Conservation (phyloP, 257 asterid genomes). For the Solanum dulcamara region DNA sequence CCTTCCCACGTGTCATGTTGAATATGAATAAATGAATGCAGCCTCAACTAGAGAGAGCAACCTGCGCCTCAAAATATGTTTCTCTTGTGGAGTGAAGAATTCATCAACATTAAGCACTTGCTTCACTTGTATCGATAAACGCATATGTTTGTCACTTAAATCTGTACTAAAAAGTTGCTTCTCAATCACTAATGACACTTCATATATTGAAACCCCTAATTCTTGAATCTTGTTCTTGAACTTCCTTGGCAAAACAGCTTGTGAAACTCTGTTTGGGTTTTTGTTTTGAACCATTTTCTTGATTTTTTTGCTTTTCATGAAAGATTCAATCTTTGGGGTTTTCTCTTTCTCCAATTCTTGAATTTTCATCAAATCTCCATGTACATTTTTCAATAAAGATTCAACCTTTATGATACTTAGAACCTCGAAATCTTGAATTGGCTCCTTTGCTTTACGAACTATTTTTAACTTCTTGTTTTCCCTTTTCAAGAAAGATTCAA, state of each 20-base stretch:
- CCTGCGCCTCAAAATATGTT: not conserved
- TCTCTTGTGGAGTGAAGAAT: not conserved
- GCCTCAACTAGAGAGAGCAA: no score
- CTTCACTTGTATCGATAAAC: not conserved
- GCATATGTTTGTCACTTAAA: not conserved
- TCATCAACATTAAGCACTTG: not conserved
- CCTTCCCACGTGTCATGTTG: no score
- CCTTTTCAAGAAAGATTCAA: no score
- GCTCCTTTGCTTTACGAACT: no score
- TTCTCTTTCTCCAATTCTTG: not conserved
- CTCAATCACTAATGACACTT: not conserved
- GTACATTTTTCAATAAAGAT: no score
- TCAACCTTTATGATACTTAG: no score
- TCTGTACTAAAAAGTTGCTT: not conserved
- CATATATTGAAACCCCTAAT: not conserved
- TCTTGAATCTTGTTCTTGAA: not conserved
- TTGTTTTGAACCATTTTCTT: not conserved
- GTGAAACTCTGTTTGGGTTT: not conserved
- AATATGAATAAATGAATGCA: no score
- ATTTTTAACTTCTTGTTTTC: no score
- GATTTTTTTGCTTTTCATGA: not conserved
- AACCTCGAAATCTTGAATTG: no score
- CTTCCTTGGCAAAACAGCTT: not conserved
- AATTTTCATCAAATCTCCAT: no score
- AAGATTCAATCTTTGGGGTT: not conserved